These are phyloP conservation scores for Cudoniella acicularis DNA, from an alignment of 495 filamentous ascomycete species.

Conservation along the genomic window DNA sequence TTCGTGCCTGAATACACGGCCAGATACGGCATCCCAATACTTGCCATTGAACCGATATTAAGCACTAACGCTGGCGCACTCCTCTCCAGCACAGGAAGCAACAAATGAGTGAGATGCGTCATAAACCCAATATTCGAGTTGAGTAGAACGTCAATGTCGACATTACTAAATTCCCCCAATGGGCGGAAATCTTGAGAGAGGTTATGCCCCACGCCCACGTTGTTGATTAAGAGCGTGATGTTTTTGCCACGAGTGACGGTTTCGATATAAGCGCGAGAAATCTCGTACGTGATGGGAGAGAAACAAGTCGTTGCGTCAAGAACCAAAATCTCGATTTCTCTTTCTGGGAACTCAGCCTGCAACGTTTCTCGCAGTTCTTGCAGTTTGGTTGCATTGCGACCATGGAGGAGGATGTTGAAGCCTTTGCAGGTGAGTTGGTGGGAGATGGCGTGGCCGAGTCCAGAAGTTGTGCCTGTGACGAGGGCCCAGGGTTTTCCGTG, in stretches of 20 bases:
- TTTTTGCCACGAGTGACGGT: slow-evolving; percentile 21
- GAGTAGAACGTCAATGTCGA: slow-evolving; percentile 27
- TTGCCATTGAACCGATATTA: slow-evolving; percentile 38
- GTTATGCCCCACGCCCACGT: slow-evolving; percentile 38
- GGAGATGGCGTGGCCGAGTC: slow-evolving; percentile 34
- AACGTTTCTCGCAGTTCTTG: slow-evolving; percentile 15
- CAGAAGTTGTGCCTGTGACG: slow-evolving; percentile 48
- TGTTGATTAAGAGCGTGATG: slow-evolving; percentile 46
- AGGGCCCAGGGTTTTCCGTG: slow-evolving; percentile 41
- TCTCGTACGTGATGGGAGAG: background rate
- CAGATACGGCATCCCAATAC: slow-evolving; percentile 35
- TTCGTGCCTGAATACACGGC: slow-evolving; percentile 35
- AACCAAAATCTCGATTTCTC: slow-evolving; percentile 26
- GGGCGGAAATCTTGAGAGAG: background rate
- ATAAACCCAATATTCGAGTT: slow-evolving; percentile 39
- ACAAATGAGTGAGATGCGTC: slow-evolving; percentile 37
- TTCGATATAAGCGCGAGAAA: slow-evolving; percentile 22
- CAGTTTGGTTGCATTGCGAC: slow-evolving; percentile 41
- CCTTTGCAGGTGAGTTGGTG: slow-evolving; percentile 22
- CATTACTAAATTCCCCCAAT: slow-evolving; percentile 22
- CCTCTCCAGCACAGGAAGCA: slow-evolving; percentile 33
- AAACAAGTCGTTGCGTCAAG: slow-evolving; percentile 30
- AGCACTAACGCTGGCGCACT: slow-evolving; percentile 35
- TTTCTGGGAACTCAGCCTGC: slow-evolving; percentile 22
- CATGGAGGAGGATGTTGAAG: slow-evolving; percentile 50